Base-by-base conservation (phyloP, 805 yeast genomes). In the Yarrowia divulgata region DNA sequence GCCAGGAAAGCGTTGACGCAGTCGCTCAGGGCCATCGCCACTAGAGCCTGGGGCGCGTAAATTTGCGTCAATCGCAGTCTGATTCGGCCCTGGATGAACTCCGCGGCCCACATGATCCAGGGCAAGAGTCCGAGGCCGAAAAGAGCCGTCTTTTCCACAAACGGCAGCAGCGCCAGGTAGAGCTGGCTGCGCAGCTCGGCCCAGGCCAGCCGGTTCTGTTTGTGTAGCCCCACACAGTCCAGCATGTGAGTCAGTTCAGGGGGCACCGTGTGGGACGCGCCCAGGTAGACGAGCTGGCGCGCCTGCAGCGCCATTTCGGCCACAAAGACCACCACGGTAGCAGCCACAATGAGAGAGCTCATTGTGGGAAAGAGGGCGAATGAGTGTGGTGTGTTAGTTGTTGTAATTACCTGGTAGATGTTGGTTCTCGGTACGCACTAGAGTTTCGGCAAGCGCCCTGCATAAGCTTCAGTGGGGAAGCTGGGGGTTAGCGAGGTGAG, bases 311-410 rank as follows among this genome's bases (percentile, higher is more conserved):
- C 48, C 66, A 60, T 43, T 34, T 60, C 66, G 45, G 52, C 66
- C 42, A 60, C 40, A 45, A 60, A 60, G 2, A 60, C 52, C 34
- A 32, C 50, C 42, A 34, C 52, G 37, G 42, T 14, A 5, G 42
- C 66, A 32, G 52, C 52, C 66, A 60, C 66, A 43, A 60, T 45
- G 52, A 60, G 66, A 32, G 52, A 16, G 63, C 63, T 42, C 66
- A 60, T 60, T 43, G 48, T 12, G 64, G 64, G 32, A 10, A 19
- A 32, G 52, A 29, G 35, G 43, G 45, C 19, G 55, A 23, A 14
- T 18, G 35, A 48, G 34, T 10, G 8, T 14, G 29, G 9, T 48
- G 34, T 46, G 39, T 9, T 43, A 8, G 23, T 18, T n/a, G 23
- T 18, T n/a, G 23, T 14, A 1, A 19, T 5, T 45, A n/a, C n/a